phyloP scores from a whole-genome alignment of 352 stramenopile species.

The Aphanomyces invadans region DNA sequence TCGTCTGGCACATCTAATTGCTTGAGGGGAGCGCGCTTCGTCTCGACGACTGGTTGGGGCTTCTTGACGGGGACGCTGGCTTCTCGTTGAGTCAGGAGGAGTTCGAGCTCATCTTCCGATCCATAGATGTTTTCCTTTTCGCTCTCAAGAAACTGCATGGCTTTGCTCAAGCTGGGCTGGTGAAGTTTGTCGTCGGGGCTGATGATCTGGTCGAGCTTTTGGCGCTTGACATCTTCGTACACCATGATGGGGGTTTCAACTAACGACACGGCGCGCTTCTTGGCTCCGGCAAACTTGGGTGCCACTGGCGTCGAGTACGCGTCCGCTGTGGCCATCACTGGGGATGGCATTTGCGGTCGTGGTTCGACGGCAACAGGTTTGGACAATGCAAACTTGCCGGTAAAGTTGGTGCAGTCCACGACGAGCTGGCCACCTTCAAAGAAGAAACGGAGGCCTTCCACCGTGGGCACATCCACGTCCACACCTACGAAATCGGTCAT shows the following conservation, averaged over 20 bases:
- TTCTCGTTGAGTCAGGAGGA: constrained; percentile 33
- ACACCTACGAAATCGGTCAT: constrained; percentile 34
- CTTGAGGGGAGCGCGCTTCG: constrained; percentile 31
- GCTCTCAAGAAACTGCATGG: constrained; percentile 13
- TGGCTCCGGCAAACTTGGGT: background rate
- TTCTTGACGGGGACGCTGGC: constrained; percentile 36
- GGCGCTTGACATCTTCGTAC: constrained; percentile 21
- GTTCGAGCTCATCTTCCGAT: constrained; percentile 27
- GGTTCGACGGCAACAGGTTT: constrained; percentile 30
- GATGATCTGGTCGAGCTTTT: constrained; percentile 8
- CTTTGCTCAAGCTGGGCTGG: constrained; percentile 10
- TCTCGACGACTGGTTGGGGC: constrained; percentile 33
- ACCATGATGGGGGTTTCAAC: background rate
- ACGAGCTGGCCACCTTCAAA: constrained; percentile 49
- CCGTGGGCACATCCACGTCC: constrained; percentile 56
- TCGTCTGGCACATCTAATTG: constrained; percentile 28
- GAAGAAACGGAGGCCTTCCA: constrained; percentile 57
- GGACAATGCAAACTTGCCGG: constrained; percentile 53
- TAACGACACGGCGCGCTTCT: background rate
- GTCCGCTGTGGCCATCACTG: background rate
- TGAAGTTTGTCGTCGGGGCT: constrained; percentile 16
- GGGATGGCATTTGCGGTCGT: background rate
- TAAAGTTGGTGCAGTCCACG: constrained; percentile 70
- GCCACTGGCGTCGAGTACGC: background rate
- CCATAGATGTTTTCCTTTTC: constrained; percentile 21